These are phyloP conservation scores for Cladosporium phlei DNA, from an alignment of 2,329 filamentous ascomycete genomes.

Conservation along the genomic window DNA sequence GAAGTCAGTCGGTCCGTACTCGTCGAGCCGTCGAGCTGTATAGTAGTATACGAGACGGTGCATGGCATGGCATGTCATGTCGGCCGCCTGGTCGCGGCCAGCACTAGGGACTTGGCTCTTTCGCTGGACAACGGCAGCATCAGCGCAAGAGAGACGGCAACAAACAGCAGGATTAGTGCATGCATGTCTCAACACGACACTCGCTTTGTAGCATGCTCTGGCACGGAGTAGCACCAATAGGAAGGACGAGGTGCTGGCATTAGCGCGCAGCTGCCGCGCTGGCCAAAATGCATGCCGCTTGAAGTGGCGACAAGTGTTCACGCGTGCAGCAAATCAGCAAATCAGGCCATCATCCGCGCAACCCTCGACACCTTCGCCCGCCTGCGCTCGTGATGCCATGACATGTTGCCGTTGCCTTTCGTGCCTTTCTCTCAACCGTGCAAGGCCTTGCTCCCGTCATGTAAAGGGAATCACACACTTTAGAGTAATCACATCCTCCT, in stretches of 20 bases:
- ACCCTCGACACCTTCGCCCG: background rate
- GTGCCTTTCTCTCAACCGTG: too few species aligned
- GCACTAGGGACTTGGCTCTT: too few species aligned
- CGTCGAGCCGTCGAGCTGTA: too few species aligned
- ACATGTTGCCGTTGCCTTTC: background rate
- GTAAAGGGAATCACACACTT: too few species aligned
- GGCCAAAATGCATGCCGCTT: background rate
- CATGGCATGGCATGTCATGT: background rate
- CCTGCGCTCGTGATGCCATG: constrained; percentile 3
- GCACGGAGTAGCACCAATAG: constrained; percentile 4
- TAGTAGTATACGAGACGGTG: too few species aligned
- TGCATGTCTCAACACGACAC: constrained; percentile 12
- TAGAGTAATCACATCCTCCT: background rate
- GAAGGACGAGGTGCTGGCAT: background rate
- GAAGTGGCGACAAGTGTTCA: background rate
- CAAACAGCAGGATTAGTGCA: background rate
- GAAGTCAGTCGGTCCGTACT: too few species aligned
- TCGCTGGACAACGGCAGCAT: too few species aligned
- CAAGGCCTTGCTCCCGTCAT: too few species aligned
- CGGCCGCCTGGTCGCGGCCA: constrained; percentile 3
- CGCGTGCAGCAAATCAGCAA: constrained; percentile 7
- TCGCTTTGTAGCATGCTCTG: background rate
- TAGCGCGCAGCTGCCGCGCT: background rate
- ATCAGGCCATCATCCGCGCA: constrained; percentile 1
- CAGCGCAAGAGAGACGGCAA: too few species aligned